Percentiles rank a stretch among this genome's conserved stretches.
These are phyloP conservation scores for Euphorbia celastroides DNA, from an alignment of 441 rosid genomes.

Conservation along the genomic window DNA sequence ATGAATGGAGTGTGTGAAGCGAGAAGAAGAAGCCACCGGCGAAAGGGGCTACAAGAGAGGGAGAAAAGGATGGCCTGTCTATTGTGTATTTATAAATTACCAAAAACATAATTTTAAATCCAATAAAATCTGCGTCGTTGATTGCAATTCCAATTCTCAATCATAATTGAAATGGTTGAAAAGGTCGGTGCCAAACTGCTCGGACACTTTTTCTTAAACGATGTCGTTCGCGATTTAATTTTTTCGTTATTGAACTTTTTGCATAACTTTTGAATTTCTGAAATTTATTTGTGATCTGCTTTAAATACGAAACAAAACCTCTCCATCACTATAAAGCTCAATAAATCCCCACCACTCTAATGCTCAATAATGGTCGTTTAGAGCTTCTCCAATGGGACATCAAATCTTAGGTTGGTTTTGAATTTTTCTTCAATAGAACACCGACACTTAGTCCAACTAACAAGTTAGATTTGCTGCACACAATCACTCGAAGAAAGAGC, in stretches of 20 bases:
- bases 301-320: no score
- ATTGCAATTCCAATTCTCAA: background rate
- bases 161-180: background rate
- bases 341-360: no score
- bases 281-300: no score
- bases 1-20: background rate
- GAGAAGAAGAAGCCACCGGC: background rate
- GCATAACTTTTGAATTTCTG: background rate
- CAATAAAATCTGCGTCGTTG: background rate
- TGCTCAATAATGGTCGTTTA: no score
- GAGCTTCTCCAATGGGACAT: no score
- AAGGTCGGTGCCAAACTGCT: background rate
- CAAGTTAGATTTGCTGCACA: no score
- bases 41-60: slow-evolving; percentile 2
- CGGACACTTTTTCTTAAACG: background rate
- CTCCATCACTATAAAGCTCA: no score
- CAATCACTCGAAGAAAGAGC: no score
- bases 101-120: background rate
- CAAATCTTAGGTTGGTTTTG: no score
- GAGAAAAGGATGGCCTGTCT: background rate
- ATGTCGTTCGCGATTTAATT: background rate
- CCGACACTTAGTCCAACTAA: no score
- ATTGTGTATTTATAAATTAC: background rate
- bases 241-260: background rate
- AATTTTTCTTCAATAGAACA: no score